Evolutionary conservation across 176 grass and related monocot species (phyloP).

Genomic region (Musa itinerans): DNA sequence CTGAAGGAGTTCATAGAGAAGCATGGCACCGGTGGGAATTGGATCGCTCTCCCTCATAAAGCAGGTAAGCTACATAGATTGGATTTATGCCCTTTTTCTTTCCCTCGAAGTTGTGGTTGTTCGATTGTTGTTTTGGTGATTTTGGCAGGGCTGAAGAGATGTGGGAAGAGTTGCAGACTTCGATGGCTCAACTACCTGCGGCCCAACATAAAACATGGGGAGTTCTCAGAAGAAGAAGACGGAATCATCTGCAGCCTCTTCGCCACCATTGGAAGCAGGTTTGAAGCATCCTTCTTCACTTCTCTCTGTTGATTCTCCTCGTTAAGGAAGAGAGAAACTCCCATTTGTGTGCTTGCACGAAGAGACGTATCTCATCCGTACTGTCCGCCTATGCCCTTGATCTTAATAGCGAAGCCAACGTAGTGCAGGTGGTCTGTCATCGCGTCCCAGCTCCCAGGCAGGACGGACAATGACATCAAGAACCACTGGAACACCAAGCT

Average conservation of each 20-base stretch:
- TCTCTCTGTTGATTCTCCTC: no score
- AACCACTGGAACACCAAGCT: conserved; percentile 99
- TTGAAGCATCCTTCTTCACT: no score
- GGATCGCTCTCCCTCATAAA: conserved; percentile 93
- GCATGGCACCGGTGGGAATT: conserved; percentile 84
- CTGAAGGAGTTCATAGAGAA: conserved; percentile 96
- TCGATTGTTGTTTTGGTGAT: not conserved
- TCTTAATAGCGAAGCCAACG: no score
- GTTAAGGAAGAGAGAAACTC: no score
- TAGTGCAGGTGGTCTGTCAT: conserved; percentile 85
- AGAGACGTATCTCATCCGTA: no score
- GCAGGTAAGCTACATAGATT: conserved; percentile 32
- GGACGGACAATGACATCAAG: conserved; percentile 95
- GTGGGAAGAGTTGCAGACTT: not conserved
- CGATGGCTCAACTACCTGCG: not conserved
- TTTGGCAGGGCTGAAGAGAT: conserved; percentile 3
- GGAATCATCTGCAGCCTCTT: not conserved
- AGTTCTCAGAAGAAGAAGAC: conserved; percentile 1
- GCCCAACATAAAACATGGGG: not conserved
- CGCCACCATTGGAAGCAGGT: not conserved
- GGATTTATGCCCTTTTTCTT: no score
- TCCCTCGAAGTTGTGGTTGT: no score
- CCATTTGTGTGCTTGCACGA: no score
- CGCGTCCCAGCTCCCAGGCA: conserved; percentile 65
- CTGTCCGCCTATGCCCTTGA: no score